phyloP scores from a whole-genome alignment of 768 basidiomycete genomes.

The Cystofilobasidium capitatum region DNA sequence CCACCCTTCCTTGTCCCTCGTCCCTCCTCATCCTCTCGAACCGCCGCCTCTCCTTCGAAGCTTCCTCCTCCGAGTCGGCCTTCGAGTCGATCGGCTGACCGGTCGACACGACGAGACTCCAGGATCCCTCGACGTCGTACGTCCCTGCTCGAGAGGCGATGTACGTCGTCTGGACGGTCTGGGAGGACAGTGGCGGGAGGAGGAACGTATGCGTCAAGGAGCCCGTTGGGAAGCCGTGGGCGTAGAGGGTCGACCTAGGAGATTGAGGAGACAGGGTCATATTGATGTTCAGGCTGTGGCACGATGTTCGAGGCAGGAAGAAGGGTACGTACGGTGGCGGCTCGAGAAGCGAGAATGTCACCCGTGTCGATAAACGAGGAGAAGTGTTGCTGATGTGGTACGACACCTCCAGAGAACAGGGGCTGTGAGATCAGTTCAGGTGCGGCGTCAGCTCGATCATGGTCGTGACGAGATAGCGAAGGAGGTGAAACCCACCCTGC shows the following conservation, averaged over 20 bases:
- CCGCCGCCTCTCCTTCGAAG: neutral
- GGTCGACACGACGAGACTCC: neutral
- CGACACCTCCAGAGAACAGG: neutral
- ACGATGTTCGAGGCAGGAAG: conserved; percentile 36
- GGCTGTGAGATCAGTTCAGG: neutral
- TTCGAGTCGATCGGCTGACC: neutral
- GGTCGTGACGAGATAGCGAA: neutral
- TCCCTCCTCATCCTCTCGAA: neutral
- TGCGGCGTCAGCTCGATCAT: neutral
- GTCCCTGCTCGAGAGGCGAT: neutral
- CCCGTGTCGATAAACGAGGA: neutral
- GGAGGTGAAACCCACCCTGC: conserved; percentile 50
- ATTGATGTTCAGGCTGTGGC: conserved; percentile 30
- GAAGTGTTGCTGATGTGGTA: conserved; percentile 16
- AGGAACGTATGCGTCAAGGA: neutral
- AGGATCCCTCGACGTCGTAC: neutral
- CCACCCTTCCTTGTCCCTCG: neutral
- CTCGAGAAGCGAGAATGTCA: conserved; percentile 1
- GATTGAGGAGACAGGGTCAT: too few species aligned
- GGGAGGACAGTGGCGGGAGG: neutral
- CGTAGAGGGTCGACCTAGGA: neutral
- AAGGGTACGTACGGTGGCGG: neutral
- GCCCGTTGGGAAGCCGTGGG: neutral
- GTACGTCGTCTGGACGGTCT: neutral
- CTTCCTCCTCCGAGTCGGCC: neutral